A percentile compares a stretch with the other conserved stretches of the same genome.
phyloP scores from a whole-genome alignment of 192 early-diverging fungal genomes.

The Coemansia sp. region DNA sequence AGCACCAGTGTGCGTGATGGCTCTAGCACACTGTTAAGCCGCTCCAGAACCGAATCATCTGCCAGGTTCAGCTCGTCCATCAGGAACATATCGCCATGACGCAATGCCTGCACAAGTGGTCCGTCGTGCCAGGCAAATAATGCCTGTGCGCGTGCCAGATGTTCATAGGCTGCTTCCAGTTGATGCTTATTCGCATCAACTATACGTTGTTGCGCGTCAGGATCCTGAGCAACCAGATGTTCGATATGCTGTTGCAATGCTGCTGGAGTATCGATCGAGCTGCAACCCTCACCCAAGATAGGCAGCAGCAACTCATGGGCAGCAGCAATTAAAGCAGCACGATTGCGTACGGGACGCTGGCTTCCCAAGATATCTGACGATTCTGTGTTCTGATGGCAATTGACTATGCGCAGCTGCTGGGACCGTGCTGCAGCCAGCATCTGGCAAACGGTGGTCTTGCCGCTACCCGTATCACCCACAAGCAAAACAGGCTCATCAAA shows the following conservation, averaged over 20 bases:
- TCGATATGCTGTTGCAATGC: slow-evolving; percentile 11
- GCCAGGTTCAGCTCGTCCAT: slow-evolving; percentile 98
- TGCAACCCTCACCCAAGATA: neutral
- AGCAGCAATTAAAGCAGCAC: slow-evolving; percentile 54
- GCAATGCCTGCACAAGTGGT: slow-evolving; percentile 87
- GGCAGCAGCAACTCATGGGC: slow-evolving; percentile 50
- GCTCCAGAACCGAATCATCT: slow-evolving; percentile 96
- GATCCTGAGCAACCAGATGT: slow-evolving; percentile 21
- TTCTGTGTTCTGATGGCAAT: slow-evolving; percentile 96
- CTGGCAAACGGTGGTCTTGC: slow-evolving; percentile 97
- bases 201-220: neutral
- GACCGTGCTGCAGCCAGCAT: slow-evolving; percentile 70
- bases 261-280: slow-evolving; percentile 15
- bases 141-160: slow-evolving; percentile 43
- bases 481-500: slow-evolving; percentile 89
- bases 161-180: slow-evolving; percentile 17
- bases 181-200: slow-evolving; percentile 13
- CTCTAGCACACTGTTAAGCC: slow-evolving; percentile 93
- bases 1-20: slow-evolving; percentile 79
- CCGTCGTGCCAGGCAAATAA: slow-evolving; percentile 98
- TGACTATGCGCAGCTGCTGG: slow-evolving; percentile 79
- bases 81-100: slow-evolving; percentile 82
- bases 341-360: slow-evolving; percentile 86
- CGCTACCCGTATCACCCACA: slow-evolving; percentile 97
- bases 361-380: slow-evolving; percentile 91